Evolutionary conservation across 345 rosid species (phyloP).

Genomic region (Cardamine chenopodiifolia): DNA sequence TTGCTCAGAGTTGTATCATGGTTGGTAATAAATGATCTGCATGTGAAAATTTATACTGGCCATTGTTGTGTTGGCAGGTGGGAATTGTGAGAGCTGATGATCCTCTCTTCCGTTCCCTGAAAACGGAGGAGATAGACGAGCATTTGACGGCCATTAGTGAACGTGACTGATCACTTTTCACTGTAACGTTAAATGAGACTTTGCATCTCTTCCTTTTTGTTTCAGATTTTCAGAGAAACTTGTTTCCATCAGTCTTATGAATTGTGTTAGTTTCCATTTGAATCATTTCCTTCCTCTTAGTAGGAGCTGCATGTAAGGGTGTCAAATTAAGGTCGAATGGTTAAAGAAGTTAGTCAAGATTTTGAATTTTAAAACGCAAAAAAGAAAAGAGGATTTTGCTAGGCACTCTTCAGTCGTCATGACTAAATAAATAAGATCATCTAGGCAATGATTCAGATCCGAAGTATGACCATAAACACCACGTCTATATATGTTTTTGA

Average conservation of each 20-base stretch:
- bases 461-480: too few relatives aligned
- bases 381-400: neutral
- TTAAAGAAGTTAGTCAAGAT: neutral
- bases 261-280: constrained; percentile 16
- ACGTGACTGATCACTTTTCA: constrained; percentile 55
- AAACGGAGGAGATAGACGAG: constrained; percentile 75
- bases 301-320: neutral
- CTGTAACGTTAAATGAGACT: constrained; percentile 6
- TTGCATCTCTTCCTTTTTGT: constrained; percentile 18
- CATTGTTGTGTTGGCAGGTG: constrained; percentile 49
- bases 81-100: constrained; percentile 75
- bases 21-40: neutral
- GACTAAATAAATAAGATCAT: too few relatives aligned
- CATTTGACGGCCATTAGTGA: constrained; percentile 83
- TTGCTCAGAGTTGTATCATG: neutral
- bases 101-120: constrained; percentile 58
- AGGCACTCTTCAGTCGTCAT: too few relatives aligned
- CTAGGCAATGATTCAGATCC: too few relatives aligned
- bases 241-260: constrained; percentile 24
- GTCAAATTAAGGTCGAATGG: neutral
- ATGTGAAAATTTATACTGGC: neutral
- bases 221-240: constrained; percentile 24
- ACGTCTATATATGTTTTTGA: too few relatives aligned
- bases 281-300: neutral
- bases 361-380: neutral